These are phyloP conservation scores for Hymenotorrendiella dingleyae DNA, from an alignment of 2,329 filamentous ascomycete species.

Conservation along the genomic window DNA sequence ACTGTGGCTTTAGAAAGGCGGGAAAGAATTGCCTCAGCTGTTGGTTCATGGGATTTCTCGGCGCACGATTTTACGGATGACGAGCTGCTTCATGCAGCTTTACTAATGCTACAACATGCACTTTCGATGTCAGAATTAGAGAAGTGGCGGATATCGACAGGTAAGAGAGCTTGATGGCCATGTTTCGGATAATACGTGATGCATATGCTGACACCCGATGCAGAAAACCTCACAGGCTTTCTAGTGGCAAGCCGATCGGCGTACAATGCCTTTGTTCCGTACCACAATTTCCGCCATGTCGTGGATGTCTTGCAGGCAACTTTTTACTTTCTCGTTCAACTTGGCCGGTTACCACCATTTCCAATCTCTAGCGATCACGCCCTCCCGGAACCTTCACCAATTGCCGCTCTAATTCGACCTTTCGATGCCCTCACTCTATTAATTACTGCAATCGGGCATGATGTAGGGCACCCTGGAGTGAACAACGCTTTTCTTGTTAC, in stretches of 20 bases:
- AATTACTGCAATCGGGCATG: conserved; percentile 94
- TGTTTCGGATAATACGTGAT: conserved; percentile 24
- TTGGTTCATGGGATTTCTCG: conserved; percentile 81
- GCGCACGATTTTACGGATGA: conserved; percentile 88
- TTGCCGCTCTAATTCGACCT: conserved; percentile 72
- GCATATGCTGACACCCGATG: conserved; percentile 36
- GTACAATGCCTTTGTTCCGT: conserved; percentile 95
- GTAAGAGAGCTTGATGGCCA: conserved; percentile 41
- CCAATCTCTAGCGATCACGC: conserved; percentile 30
- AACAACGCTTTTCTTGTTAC: conserved; percentile 96
- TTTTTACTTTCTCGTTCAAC: conserved; percentile 80
- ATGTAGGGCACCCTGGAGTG: conserved; percentile 94
- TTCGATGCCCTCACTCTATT: conserved; percentile 86
- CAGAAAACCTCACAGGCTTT: conserved; percentile 78
- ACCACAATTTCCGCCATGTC: conserved; percentile 97
- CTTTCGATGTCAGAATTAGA: conserved; percentile 75
- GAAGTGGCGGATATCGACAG: conserved; percentile 70
- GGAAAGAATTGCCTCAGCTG: conserved; percentile 52
- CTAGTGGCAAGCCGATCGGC: conserved; percentile 82
- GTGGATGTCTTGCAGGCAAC: conserved; percentile 92
- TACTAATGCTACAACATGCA: conserved; percentile 85
- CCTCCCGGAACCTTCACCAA: conserved; percentile 42
- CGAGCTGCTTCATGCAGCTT: conserved; percentile 79
- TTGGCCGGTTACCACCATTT: conserved; percentile 70
- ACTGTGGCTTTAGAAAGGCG: conserved; percentile 61